Evolutionary conservation across 371 early-diverging fungal genomes (phyloP), one percentile per base, ranked within the genome.

Genomic region (Umbelopsis sp.): DNA sequence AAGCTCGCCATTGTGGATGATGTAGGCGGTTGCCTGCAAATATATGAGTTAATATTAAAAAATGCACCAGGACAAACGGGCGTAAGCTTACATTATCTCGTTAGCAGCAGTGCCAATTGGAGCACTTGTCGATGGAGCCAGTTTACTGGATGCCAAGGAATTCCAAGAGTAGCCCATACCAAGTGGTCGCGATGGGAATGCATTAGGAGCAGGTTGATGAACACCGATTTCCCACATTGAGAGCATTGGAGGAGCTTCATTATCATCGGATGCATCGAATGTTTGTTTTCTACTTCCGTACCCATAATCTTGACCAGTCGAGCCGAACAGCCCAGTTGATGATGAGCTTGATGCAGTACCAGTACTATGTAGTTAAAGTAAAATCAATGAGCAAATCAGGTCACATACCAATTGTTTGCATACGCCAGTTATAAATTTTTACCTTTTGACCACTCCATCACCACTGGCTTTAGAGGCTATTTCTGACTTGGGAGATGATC

Each of bases 151-250:
- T 35, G 16, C 35, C 3, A 29, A 57, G 2, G 35, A 35, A n/a
- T 57, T 57, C 57, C 57, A 57, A 12, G 57, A 57, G 3, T 25
- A 29, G 5, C 57, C 57, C 35, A 35, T 18, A 8, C 35, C 10
- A 12, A 57, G 57, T 29, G 57, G 57, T 57, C 57, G 29, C 6
- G 37, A 9, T 1, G 57, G 57, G 35, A 57, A 57, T 16, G 57
- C 35, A 16, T 29, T 57, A 14, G 57, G 57, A 25, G 57, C 67
- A 12, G 66, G 50, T 29, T 72, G 76, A 62, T 72, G 72, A 12
- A 75, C 67, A 16, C 76, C 76, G 22, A 75, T 69, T 57, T 75
- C 76, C 76, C 76, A 75, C 25, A 75, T 52, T 4, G 76, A 75
- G 4, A 53, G 50, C 44, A 69, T 69, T 4, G 76, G 76, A 7